Evolutionary conservation across 352 stramenopile genomes (phyloP).

Genomic region (Globisporangium camurandrum): DNA sequence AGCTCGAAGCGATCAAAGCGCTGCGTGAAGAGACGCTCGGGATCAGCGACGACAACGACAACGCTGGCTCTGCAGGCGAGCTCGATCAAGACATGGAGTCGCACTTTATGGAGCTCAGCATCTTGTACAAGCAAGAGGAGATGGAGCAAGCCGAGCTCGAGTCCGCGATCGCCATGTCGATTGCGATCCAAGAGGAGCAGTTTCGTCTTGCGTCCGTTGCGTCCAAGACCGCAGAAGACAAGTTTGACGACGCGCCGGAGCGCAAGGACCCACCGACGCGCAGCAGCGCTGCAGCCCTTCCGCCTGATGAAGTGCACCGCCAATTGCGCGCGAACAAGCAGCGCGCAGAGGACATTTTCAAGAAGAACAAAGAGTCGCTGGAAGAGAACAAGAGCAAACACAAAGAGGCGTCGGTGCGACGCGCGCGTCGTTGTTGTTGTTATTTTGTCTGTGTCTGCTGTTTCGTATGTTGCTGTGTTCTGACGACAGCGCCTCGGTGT

Average conservation of each 20-base stretch:
- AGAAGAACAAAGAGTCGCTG: conserved; percentile 69
- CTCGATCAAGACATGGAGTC: conserved; percentile 42
- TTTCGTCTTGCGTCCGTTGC: conserved; percentile 42
- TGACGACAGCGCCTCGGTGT: too few relatives aligned
- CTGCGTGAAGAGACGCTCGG: conserved; percentile 49
- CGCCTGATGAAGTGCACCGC: conserved; percentile 43
- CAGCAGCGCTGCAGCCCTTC: too few relatives aligned
- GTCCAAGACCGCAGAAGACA: conserved; percentile 58
- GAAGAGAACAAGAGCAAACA: conserved; percentile 62
- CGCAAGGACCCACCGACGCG: conserved; percentile 16
- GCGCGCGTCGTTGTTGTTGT: too few relatives aligned
- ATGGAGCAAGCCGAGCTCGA: conserved; percentile 81
- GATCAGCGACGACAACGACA: conserved; percentile 11
- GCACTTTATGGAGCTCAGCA: conserved; percentile 79
- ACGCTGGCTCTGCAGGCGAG: conserved; percentile 1
- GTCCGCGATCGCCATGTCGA: conserved; percentile 66
- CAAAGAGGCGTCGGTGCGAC: conserved; percentile 34
- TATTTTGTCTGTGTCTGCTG: not conserved
- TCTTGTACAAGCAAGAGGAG: conserved; percentile 83
- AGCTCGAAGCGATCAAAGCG: conserved; percentile 83
- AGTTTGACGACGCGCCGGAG: conserved; percentile 26
- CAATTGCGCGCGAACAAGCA: conserved; percentile 61
- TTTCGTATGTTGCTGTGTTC: too few relatives aligned
- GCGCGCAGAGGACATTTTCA: conserved; percentile 64
- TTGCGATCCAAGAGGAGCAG: conserved; percentile 66